Conservation (phyloP, 805 yeast genomes). For the Blastobotrys muscicola region DNA sequence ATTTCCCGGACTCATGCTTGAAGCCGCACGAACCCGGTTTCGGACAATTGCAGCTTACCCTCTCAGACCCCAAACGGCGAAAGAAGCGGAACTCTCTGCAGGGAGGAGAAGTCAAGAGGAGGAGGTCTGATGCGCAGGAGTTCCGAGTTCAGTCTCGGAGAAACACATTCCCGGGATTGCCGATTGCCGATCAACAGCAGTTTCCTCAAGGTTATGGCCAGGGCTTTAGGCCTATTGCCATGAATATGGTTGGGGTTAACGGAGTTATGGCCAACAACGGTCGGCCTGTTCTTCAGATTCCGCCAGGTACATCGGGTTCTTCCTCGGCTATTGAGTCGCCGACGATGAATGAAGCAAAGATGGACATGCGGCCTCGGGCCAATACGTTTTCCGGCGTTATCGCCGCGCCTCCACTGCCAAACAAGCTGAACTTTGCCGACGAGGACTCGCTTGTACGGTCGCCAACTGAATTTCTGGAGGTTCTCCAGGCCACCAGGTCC, state of each 20-base stretch:
- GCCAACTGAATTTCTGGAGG: slow-evolving; percentile 30
- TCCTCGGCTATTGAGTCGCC: slow-evolving; percentile 5
- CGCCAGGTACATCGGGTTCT: too few species aligned
- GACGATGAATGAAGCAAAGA: slow-evolving; percentile 4
- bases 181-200: too few species aligned
- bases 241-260: too few species aligned
- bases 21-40: slow-evolving; percentile 52
- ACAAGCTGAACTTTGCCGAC: slow-evolving; percentile 19
- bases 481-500: slow-evolving; percentile 34
- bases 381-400: not conserved
- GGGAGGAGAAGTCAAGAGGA: slow-evolving; percentile 1
- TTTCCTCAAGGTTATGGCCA: too few species aligned
- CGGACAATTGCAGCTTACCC: slow-evolving; percentile 43
- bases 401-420: slow-evolving; percentile 28
- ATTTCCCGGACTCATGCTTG: slow-evolving; percentile 53
- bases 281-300: too few species aligned
- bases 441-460: slow-evolving; percentile 16
- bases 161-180: not conserved
- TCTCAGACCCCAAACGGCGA: slow-evolving; percentile 14
- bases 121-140: not conserved
- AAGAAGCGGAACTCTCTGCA: slow-evolving; percentile 8
- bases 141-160: too few species aligned
- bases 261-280: too few species aligned
- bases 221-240: too few species aligned
- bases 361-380: slow-evolving; percentile 2